phyloP scores from a whole-genome alignment of 305 asterid species.

The Solanum hybrid region DNA sequence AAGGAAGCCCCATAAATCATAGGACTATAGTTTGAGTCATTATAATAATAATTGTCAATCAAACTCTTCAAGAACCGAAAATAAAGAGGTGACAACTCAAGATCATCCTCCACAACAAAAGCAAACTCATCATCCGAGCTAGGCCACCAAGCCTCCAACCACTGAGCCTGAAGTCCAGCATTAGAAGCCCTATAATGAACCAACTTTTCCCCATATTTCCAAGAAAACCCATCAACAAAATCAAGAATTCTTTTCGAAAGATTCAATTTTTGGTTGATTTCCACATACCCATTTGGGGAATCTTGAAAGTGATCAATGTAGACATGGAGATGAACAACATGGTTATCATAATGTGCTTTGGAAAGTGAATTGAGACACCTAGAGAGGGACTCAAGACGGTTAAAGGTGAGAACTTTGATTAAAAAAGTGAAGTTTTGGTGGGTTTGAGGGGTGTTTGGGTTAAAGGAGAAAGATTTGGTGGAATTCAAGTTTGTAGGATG shows the following conservation, averaged over 20 bases:
- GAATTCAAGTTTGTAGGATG: slow-evolving; percentile 19
- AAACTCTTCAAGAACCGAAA: slow-evolving; percentile 29
- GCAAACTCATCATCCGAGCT: slow-evolving; percentile 76
- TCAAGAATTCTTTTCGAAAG: slow-evolving; percentile 34
- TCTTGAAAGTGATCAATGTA: slow-evolving; percentile 42
- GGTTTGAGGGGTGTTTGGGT: slow-evolving; percentile 11
- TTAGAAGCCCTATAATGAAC: slow-evolving; percentile 70
- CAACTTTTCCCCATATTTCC: slow-evolving; percentile 50
- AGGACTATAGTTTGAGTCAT: slow-evolving; percentile 32
- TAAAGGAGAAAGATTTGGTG: slow-evolving; percentile 20
- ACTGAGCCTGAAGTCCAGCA: slow-evolving; percentile 83
- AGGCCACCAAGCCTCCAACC: slow-evolving; percentile 97
- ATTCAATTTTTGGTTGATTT: slow-evolving; percentile 32
- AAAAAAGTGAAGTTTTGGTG: slow-evolving; percentile 45
- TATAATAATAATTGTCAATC: slow-evolving; percentile 15
- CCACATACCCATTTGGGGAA: slow-evolving; percentile 17
- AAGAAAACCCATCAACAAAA: slow-evolving; percentile 47
- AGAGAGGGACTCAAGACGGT: slow-evolving; percentile 60
- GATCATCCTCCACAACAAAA: slow-evolving; percentile 88
- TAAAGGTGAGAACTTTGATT: slow-evolving; percentile 75
- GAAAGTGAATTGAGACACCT: slow-evolving; percentile 60
- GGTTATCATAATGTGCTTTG: slow-evolving; percentile 43
- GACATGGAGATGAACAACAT: slow-evolving; percentile 44
- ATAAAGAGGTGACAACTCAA: slow-evolving; percentile 72
- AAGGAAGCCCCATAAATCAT: slow-evolving; percentile 17